phyloP scores from a whole-genome alignment of 1,284 basidiomycete species.

The Moesziomyces parantarcticus region DNA sequence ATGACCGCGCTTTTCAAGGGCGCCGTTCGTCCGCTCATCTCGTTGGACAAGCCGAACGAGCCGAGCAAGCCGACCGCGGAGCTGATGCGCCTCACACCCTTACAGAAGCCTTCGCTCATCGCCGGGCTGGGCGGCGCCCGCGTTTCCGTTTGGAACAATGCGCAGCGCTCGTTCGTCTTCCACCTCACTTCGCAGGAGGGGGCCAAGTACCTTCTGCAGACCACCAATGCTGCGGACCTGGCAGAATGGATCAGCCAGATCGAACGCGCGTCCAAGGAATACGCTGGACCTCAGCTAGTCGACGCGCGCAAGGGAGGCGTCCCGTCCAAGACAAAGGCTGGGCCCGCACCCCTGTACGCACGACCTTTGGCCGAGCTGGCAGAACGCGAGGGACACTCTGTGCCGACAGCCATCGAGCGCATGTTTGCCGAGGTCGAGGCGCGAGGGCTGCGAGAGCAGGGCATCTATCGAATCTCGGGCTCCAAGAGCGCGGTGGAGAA shows the following conservation, averaged over 20 bases:
- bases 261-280: slow-evolving; percentile 44
- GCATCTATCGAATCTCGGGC: slow-evolving; percentile 67
- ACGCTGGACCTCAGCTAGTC: slow-evolving; percentile 10
- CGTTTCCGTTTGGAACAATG: slow-evolving; percentile 60
- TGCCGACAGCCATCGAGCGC: slow-evolving; percentile 62
- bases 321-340: slow-evolving; percentile 10
- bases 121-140: slow-evolving; percentile 54
- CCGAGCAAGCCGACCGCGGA: slow-evolving; percentile 36
- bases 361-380: slow-evolving; percentile 50
- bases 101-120: slow-evolving; percentile 52
- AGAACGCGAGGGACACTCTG: slow-evolving; percentile 48
- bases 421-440: slow-evolving; percentile 66
- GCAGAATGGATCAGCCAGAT: slow-evolving; percentile 57
- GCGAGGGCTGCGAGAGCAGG: slow-evolving; percentile 64
- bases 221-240: slow-evolving; percentile 54
- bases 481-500: slow-evolving; percentile 60
- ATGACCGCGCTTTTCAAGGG: slow-evolving; percentile 66
- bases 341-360: slow-evolving; percentile 49
- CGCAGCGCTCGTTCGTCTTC: slow-evolving; percentile 61
- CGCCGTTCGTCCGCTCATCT: slow-evolving; percentile 57
- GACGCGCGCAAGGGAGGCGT: slow-evolving; percentile 22
- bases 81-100: slow-evolving; percentile 51
- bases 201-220: slow-evolving; percentile 60
- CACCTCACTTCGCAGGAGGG: slow-evolving; percentile 60
- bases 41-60: slow-evolving; percentile 43